A percentile compares a stretch with the other conserved stretches of the same genome.
These are phyloP conservation scores for Gleditsia sinensis DNA, from an alignment of 306 rosid genomes.

Conservation along the genomic window DNA sequence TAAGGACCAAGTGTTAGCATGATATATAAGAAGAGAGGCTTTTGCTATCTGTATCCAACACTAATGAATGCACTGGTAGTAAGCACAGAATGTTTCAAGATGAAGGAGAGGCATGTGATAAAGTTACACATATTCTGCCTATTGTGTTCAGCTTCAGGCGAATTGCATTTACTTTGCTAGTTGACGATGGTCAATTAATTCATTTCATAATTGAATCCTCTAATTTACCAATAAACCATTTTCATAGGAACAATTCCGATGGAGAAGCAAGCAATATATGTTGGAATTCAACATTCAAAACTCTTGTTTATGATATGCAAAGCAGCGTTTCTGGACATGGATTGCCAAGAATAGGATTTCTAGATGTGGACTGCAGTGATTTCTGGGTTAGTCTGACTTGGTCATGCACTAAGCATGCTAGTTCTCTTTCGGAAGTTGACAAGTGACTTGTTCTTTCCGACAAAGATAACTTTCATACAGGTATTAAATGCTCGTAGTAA, in stretches of 20 bases:
- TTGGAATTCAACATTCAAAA: conserved; percentile 58
- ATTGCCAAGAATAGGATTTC: conserved; percentile 34
- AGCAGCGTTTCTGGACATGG: conserved; percentile 59
- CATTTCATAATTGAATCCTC: conserved; percentile 51
- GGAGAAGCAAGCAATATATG: conserved; percentile 80
- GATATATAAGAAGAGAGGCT: background rate
- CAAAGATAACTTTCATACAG: conserved; percentile 62
- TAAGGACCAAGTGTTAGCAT: background rate
- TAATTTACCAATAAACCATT: conserved; percentile 46
- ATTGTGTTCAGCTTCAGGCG: conserved; percentile 54
- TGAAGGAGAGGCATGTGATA: conserved; percentile 50
- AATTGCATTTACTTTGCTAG: conserved; percentile 54
- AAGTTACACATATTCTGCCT: conserved; percentile 54
- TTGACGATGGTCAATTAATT: conserved; percentile 43
- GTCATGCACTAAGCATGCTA: conserved; percentile 46
- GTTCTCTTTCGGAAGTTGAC: conserved; percentile 48
- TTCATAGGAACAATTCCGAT: conserved; percentile 58
- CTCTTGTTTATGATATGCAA: conserved; percentile 51
- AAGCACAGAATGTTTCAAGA: conserved; percentile 6
- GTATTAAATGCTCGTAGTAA: too few relatives aligned
- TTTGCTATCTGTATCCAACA: background rate
- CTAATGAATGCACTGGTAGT: background rate
- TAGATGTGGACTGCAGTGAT: conserved; percentile 35
- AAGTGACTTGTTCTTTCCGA: conserved; percentile 51
- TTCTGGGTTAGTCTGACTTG: conserved; percentile 67